Evolutionary conservation across 371 early-diverging fungal genomes (phyloP).

Genomic region (Syncephalastrum monosporum): DNA sequence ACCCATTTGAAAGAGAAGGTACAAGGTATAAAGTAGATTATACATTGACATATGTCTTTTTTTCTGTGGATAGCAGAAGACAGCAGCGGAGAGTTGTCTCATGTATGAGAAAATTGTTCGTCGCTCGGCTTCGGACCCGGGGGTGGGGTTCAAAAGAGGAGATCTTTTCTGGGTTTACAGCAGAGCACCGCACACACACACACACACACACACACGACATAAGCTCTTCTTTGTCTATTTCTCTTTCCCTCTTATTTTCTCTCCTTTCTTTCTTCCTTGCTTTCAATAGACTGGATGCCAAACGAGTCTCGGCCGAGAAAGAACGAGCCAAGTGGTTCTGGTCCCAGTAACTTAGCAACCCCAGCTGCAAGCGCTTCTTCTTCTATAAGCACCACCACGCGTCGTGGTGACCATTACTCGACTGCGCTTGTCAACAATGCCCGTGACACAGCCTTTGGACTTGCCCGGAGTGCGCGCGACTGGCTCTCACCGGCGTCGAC

Average conservation of each 20-base stretch:
- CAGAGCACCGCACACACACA: not conserved
- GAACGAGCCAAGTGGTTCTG: too few relatives aligned
- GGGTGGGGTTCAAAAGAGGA: too few relatives aligned
- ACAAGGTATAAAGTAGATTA: too few relatives aligned
- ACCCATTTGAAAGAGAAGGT: too few relatives aligned
- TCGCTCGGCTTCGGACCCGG: too few relatives aligned
- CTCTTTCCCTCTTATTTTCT: not conserved
- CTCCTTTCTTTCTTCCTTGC: slow-evolving; percentile 1
- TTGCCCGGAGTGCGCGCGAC: slow-evolving; percentile 34
- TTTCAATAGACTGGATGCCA: too few relatives aligned
- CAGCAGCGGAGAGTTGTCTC: too few relatives aligned
- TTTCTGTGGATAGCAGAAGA: too few relatives aligned
- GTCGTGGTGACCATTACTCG: slow-evolving; percentile 8
- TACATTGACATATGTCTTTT: too few relatives aligned
- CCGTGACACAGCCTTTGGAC: slow-evolving; percentile 28
- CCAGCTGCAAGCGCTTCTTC: not conserved
- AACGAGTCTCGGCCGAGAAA: too few relatives aligned
- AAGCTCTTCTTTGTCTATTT: not conserved
- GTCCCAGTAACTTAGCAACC: not conserved
- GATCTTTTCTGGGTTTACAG: too few relatives aligned
- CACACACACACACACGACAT: not conserved
- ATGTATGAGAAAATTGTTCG: too few relatives aligned
- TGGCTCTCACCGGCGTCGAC: slow-evolving; percentile 30
- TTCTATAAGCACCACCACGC: not conserved
- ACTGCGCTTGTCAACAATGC: slow-evolving; percentile 23